These are phyloP conservation scores for Magnolia kwangsiensis DNA, from an alignment of 164 flowering plant species.

Conservation along the genomic window DNA sequence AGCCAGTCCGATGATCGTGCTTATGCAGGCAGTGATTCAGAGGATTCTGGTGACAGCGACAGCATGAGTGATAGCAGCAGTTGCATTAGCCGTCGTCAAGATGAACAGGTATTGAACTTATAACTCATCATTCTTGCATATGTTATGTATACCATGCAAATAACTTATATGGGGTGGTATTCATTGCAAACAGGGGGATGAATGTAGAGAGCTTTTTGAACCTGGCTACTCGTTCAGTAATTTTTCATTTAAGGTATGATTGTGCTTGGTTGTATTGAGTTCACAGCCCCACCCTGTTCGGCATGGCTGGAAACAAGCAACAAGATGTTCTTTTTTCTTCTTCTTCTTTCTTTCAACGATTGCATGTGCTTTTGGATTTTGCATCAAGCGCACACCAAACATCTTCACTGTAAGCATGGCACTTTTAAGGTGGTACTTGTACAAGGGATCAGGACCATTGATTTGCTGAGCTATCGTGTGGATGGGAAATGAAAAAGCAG, in stretches of 20 bases:
- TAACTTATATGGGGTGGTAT: constrained; percentile 1
- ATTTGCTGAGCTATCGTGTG: no score
- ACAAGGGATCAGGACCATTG: no score
- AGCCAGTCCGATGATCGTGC: constrained; percentile 60
- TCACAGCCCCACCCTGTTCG: background rate
- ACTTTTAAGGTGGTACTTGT: no score
- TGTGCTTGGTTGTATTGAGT: background rate
- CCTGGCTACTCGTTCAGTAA: constrained; percentile 95
- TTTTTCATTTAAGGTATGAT: constrained; percentile 91
- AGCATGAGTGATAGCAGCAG: constrained; percentile 74
- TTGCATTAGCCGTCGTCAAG: constrained; percentile 76
- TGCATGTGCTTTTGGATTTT: no score
- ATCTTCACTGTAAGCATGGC: no score
- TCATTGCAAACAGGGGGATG: constrained; percentile 64
- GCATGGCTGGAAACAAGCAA: no score
- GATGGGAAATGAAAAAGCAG: no score
- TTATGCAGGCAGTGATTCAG: constrained; percentile 66
- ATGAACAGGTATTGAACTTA: constrained; percentile 57
- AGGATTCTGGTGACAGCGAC: constrained; percentile 77
- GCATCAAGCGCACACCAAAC: no score
- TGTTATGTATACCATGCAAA: constrained; percentile 1
- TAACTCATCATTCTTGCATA: background rate
- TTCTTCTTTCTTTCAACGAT: no score
- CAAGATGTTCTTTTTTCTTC: no score
- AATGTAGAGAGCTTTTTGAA: constrained; percentile 79